Evolutionary conservation across 2,329 filamentous ascomycete genomes (phyloP).

Genomic region (Trichoderma sp.): DNA sequence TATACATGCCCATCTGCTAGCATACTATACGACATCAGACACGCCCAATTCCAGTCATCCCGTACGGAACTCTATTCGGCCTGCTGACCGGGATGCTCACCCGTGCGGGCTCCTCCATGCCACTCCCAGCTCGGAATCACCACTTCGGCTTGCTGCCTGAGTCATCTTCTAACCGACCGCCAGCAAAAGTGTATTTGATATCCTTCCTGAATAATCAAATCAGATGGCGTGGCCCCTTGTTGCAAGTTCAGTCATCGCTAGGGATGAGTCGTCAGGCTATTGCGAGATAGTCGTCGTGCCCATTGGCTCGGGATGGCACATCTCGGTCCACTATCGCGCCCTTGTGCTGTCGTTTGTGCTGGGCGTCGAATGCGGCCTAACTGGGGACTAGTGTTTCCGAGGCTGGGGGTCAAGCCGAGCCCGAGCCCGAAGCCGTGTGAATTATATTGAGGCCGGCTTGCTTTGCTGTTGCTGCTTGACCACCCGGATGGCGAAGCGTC

Average conservation of each 20-base stretch:
- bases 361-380: not conserved
- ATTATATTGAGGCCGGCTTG: not conserved
- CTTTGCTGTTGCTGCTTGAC: not conserved
- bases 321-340: conserved; percentile 9
- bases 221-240: not conserved
- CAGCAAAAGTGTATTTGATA: not conserved
- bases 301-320: not conserved
- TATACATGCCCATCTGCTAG: not conserved
- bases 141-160: conserved; percentile 3
- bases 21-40: no score
- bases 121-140: not conserved
- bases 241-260: conserved; percentile 10
- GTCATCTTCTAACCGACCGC: not conserved
- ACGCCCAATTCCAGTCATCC: not conserved
- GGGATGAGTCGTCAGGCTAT: no score
- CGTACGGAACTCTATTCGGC: not conserved
- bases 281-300: not conserved
- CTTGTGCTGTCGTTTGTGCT: not conserved
- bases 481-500: not conserved
- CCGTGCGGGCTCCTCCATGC: not conserved
- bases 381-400: conserved; percentile 17
- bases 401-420: conserved; percentile 35
- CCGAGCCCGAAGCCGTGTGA: conserved; percentile 32
- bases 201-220: not conserved
- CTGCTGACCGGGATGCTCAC: not conserved